Evolutionary conservation across 129 eudicot species (phyloP), one percentile per base, ranked within the genome.

Genomic region (Arctium lappa): DNA sequence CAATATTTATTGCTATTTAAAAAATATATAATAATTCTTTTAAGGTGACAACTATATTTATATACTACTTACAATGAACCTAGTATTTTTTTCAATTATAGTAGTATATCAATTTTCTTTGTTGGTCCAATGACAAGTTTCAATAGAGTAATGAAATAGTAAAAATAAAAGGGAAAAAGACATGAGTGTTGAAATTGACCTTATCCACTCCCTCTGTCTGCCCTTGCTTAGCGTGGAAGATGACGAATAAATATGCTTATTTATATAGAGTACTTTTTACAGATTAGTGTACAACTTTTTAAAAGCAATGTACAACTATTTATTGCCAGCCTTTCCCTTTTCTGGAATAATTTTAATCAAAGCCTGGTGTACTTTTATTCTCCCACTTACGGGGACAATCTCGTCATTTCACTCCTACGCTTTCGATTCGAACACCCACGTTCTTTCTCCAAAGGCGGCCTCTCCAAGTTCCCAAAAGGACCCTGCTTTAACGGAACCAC

Each of bases 371-470:
- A 69, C 56, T 82, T 78, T 84, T 71, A 75, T 79, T 39, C 50
- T 37, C 69, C 70, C 76, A 77, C 71, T 37, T 15, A 30, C 40
- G 8, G 33, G 92, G 90, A 77, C 76, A 86, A 9, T 30, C 62
- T 69, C 50, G 93, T 86, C 94, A 88, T 83, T 83, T 69, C 15
- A 53, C 8, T 4, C 12, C 10, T 22, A 77, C 63, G 34, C 60
- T 65, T 81, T 76, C 62, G 18, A 63, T 22, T 22, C 27, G 27
- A 22, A 75, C 31, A 72, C 89, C 85, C 92, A 88, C 93, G 91
- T 88, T 93, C 83, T 77, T 77, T 80, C 82, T 76, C 80, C 73
- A 80, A 82, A 87, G 88, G 88, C 89, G 88, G 93, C 91, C 83
- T 77, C 66, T 3, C 3, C 18, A 56, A 72, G 48, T 60, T 85